Percentiles rank a stretch among this genome's conserved stretches.
phyloP scores from a whole-genome alignment of 1,284 basidiomycete genomes.

The Rhizoctonia solani region DNA sequence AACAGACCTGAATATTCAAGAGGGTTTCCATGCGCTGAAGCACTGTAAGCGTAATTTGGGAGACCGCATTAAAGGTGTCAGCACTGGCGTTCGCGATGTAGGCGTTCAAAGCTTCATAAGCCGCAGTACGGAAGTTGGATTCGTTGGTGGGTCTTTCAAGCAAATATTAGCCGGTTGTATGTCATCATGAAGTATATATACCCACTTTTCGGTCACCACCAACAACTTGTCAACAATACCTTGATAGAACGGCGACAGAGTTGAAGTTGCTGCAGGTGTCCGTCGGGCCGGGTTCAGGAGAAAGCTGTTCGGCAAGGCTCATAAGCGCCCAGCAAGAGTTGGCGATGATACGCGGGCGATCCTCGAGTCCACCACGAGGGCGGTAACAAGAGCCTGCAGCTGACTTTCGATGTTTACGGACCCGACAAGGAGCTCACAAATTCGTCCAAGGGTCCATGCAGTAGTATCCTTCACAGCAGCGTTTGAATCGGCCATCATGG shows the following conservation, averaged over 20 bases:
- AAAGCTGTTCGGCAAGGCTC: conserved; percentile 88
- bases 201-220: conserved; percentile 82
- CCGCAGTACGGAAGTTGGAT: conserved; percentile 90
- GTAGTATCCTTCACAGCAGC: conserved; percentile 94
- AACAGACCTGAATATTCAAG: conserved; percentile 71
- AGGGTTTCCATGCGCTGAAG: conserved; percentile 90
- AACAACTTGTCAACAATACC: conserved; percentile 83
- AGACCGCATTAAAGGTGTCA: conserved; percentile 82
- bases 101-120: conserved; percentile 93
- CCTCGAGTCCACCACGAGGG: conserved; percentile 83
- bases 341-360: conserved; percentile 84
- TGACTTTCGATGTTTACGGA: conserved; percentile 91
- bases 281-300: conserved; percentile 63
- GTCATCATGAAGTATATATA: conserved; percentile 35
- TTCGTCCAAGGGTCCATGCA: conserved; percentile 96
- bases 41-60: conserved; percentile 81
- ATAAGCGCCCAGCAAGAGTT: conserved; percentile 98
- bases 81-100: conserved; percentile 80
- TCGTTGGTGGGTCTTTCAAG: conserved; percentile 77
- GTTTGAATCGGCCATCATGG: conserved; percentile 91
- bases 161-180: not conserved
- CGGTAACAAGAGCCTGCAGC: conserved; percentile 80
- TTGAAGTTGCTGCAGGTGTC: conserved; percentile 52
- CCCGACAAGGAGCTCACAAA: conserved; percentile 87
- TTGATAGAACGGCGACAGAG: conserved; percentile 90